Conservation (phyloP, 768 basidiomycete genomes). For the Rhodotorula diobovata region DNA sequence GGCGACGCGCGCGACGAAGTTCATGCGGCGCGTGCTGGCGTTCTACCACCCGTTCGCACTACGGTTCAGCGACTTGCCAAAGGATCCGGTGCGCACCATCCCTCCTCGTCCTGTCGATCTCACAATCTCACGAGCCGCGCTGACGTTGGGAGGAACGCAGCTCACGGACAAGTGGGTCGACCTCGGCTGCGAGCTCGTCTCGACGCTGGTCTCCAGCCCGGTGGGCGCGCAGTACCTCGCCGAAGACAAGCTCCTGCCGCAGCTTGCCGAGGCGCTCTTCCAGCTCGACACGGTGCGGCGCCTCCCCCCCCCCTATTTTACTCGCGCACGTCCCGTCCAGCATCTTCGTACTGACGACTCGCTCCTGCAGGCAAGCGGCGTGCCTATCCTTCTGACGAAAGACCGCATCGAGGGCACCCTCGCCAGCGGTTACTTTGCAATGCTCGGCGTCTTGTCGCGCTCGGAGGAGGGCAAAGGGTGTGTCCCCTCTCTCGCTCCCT, state of each 20-base stretch:
- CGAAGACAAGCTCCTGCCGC: slow-evolving; percentile 79
- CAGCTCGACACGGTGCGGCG: slow-evolving; percentile 86
- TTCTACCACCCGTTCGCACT: slow-evolving; percentile 87
- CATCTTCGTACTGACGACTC: slow-evolving; percentile 18
- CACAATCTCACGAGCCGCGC: too few relatives aligned
- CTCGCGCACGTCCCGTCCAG: background rate
- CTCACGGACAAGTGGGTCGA: slow-evolving; percentile 76
- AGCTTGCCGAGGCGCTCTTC: slow-evolving; percentile 79
- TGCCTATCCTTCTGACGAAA: slow-evolving; percentile 61
- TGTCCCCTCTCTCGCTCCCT: slow-evolving; percentile 11
- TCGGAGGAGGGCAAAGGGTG: slow-evolving; percentile 87
- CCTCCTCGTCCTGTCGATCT: background rate
- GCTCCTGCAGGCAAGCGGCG: slow-evolving; percentile 32
- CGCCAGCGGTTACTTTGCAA: slow-evolving; percentile 88
- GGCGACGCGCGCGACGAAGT: slow-evolving; percentile 81
- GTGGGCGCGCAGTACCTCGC: slow-evolving; percentile 79
- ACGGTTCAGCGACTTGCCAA: slow-evolving; percentile 76
- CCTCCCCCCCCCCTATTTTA: background rate
- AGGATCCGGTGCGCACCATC: slow-evolving; percentile 57
- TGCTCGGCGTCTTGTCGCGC: slow-evolving; percentile 86
- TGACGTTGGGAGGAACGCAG: slow-evolving; percentile 49
- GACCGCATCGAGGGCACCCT: slow-evolving; percentile 73
- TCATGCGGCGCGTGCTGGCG: slow-evolving; percentile 80
- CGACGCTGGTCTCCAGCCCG: slow-evolving; percentile 71
- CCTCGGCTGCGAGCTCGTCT: slow-evolving; percentile 74